Base-by-base conservation (phyloP, 2,329 filamentous ascomycete species). In the Xylaria sp. region DNA sequence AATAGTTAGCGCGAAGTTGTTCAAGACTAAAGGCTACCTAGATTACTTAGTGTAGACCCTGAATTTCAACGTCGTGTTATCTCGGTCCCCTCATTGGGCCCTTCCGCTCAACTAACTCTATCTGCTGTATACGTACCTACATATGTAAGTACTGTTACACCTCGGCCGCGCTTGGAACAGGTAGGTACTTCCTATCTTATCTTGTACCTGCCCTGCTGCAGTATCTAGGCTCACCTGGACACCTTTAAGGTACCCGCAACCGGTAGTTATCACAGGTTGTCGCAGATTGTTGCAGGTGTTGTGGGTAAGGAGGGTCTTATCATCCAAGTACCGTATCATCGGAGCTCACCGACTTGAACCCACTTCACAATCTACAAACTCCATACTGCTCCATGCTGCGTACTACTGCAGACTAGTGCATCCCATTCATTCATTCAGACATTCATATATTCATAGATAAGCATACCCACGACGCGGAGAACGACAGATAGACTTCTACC, bases 331-430 rank as follows among this genome's bases (percentile, higher is more conserved):
- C 36, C 52, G 32, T 50, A 63, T 63, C 41, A 45, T 65, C 66
- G 66, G 66, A 53, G 43, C 57, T 68, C 61, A 58, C 66, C 66
- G 62, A 61, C 65, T n/a, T 46, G 32, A 39, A 52, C 36, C 20
- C 52, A 46, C 53, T 56, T 39, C 50, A 18, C 50, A 18, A 52
- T 41, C 7, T 15, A 62, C 43, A 10, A 23, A n/a, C n/a, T n/a
- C n/a, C n/a, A n/a, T n/a, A n/a, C n/a, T n/a, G n/a, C n/a, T 12
- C 36, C 36, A 53, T 36, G 7, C 23, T 56, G 41, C n/a, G n/a
- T 20, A 43, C 18, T 43, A 43, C 41, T 43, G 41, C 36, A 9
- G 32, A 20, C 52, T 55, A 30, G 48, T 32, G 28, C 3, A 6
- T n/a, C 18, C 18, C 18, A 52, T 32, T 30, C 13, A 39, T 39